Percentiles rank a stretch among this genome's conserved stretches.
phyloP scores from a whole-genome alignment of 1,284 basidiomycete genomes.

The Leccinum idahoense region DNA sequence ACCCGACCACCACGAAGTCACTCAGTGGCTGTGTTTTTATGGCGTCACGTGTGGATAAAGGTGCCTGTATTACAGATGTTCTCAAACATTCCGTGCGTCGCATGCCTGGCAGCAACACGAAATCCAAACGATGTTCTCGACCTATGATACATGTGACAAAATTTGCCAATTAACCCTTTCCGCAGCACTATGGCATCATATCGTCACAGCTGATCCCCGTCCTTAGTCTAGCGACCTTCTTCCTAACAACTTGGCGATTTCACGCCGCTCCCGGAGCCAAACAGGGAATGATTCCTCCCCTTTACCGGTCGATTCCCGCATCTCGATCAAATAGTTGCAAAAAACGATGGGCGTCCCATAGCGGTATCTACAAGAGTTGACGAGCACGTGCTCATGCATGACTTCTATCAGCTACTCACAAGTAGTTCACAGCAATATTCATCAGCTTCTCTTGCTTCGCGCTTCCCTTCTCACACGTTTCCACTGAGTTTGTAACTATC shows the following conservation, averaged over 20 bases:
- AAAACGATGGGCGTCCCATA: constrained; percentile 94
- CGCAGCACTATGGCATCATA: neutral
- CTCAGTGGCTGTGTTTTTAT: constrained; percentile 21
- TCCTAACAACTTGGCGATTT: constrained; percentile 76
- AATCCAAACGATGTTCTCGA: neutral
- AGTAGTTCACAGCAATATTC: constrained; percentile 78
- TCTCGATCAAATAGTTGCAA: constrained; percentile 92
- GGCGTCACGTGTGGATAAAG: constrained; percentile 19
- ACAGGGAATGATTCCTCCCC: constrained; percentile 63
- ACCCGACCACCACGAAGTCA: constrained; percentile 4
- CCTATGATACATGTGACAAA: neutral
- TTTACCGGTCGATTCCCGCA: constrained; percentile 39
- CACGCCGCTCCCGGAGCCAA: constrained; percentile 80
- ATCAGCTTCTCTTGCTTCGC: constrained; percentile 71
- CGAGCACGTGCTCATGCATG: constrained; percentile 5
- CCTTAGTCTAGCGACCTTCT: constrained; percentile 68
- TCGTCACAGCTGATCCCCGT: neutral
- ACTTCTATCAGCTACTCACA: constrained; percentile 43
- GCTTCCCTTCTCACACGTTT: constrained; percentile 76
- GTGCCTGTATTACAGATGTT: neutral
- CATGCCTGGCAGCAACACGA: neutral
- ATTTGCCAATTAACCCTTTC: neutral
- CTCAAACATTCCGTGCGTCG: neutral
- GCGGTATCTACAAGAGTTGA: constrained; percentile 49
- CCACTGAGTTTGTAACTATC: constrained; percentile 84